Conservation (phyloP, 805 yeast species). For the Saccharomycopsis babjevae region DNA sequence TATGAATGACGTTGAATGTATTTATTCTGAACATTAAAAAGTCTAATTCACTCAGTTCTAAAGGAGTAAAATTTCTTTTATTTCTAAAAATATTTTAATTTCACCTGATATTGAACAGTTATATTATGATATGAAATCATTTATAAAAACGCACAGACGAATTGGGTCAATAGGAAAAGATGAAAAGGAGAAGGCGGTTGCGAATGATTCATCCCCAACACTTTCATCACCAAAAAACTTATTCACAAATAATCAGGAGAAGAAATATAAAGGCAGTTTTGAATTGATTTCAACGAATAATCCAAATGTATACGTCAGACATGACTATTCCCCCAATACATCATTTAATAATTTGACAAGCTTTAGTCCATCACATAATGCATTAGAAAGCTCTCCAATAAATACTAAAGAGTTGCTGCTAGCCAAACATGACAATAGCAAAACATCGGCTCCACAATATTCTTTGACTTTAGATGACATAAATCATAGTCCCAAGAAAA, state of each 20-base stretch:
- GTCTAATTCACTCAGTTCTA: too few species aligned
- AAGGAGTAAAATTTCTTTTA: too few species aligned
- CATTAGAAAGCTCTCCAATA: neutral
- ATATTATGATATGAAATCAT: constrained; percentile 15
- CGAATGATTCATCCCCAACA: neutral
- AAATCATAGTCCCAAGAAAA: constrained; percentile 1
- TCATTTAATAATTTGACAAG: neutral
- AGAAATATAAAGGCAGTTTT: constrained; percentile 6
- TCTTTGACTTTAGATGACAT: neutral
- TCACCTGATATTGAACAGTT: neutral
- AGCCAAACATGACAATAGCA: neutral
- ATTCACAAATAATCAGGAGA: neutral
- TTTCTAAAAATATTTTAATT: neutral
- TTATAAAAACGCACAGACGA: constrained; percentile 17
- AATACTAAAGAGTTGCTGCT: neutral
- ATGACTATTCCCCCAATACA: neutral
- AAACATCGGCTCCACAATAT: constrained; percentile 4
- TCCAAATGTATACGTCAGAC: constrained; percentile 4
- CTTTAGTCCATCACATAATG: neutral
- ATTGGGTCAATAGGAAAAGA: constrained; percentile 17
- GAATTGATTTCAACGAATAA: constrained; percentile 15
- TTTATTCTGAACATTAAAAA: too few species aligned
- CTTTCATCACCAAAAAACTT: neutral
- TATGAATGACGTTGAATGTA: too few species aligned
- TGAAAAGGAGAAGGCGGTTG: constrained; percentile 9